phyloP scores from a whole-genome alignment of 1,139 yeast species.

The Pichia sp. region DNA sequence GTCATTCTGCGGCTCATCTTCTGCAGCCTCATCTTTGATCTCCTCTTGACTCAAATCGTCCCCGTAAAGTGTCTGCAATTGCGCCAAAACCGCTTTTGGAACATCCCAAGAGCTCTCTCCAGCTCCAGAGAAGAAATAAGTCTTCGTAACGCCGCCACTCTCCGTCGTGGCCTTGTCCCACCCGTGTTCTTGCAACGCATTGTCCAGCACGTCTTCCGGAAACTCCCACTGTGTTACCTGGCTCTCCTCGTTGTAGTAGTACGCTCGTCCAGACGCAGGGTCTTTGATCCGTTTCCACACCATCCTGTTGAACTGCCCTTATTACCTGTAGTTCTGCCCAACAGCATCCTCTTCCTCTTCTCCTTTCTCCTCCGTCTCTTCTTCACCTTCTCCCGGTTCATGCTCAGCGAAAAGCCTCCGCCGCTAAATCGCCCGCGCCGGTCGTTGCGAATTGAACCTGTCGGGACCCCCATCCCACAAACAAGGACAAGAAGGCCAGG shows the following conservation, averaged over 20 bases:
- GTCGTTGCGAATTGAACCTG: neutral
- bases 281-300: constrained; percentile 66
- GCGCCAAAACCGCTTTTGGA: constrained; percentile 46
- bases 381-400: constrained; percentile 2
- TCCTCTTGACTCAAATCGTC: constrained; percentile 15
- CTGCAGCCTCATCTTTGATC: constrained; percentile 11
- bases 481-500: neutral
- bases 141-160: constrained; percentile 36
- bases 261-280: constrained; percentile 56
- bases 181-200: constrained; percentile 36
- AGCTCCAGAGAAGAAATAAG: constrained; percentile 68
- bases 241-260: constrained; percentile 66
- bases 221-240: constrained; percentile 79
- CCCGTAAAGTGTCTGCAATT: constrained; percentile 5
- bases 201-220: constrained; percentile 49
- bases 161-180: constrained; percentile 70
- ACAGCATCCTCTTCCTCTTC: neutral
- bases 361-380: neutral
- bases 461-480: neutral
- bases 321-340: neutral
- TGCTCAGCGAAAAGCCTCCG: neutral
- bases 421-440: neutral
- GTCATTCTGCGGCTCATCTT: neutral
- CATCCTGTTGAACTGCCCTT: constrained; percentile 17
- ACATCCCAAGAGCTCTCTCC: constrained; percentile 78